Percentiles rank a stretch among this genome's conserved stretches.
Conservation (phyloP, 108 stramenopile species). For the Stephanodiscus triporus region DNA sequence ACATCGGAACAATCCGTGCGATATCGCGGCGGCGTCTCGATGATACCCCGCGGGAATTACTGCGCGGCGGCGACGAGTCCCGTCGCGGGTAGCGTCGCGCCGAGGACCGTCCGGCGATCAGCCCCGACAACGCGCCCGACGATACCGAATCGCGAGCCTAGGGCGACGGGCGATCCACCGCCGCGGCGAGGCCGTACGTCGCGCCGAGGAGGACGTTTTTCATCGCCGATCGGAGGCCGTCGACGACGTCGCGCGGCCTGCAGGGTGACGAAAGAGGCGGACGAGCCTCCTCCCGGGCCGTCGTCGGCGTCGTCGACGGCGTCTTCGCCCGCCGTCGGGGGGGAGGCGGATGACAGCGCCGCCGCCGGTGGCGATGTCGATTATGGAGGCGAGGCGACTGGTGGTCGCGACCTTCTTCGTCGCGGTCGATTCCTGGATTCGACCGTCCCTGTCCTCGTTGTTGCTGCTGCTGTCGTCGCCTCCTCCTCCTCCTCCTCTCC, state of each 20-base stretch:
- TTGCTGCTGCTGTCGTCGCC: no score
- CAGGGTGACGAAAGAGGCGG: slow-evolving; percentile 17
- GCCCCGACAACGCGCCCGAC: slow-evolving; percentile 19
- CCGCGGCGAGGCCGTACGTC: slow-evolving; percentile 33
- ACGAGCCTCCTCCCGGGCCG: slow-evolving; percentile 1
- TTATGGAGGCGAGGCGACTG: background rate
- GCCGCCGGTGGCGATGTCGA: background rate
- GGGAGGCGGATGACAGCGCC: background rate
- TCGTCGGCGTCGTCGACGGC: background rate
- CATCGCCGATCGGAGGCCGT: slow-evolving; percentile 25
- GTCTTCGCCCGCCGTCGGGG: no score
- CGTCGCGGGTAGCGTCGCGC: slow-evolving; percentile 14
- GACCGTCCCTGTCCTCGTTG: background rate
- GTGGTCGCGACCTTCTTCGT: background rate
- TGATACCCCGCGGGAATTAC: slow-evolving; percentile 28
- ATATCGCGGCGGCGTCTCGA: slow-evolving; percentile 27
- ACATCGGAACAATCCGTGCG: slow-evolving; percentile 33
- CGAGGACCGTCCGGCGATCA: slow-evolving; percentile 17
- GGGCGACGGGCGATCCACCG: slow-evolving; percentile 18
- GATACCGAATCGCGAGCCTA: slow-evolving; percentile 5
- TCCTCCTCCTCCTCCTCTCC: background rate
- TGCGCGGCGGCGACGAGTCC: slow-evolving; percentile 20
- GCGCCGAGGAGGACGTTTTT: slow-evolving; percentile 25
- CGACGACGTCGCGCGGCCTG: slow-evolving; percentile 37
- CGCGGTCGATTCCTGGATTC: background rate